phyloP scores from a whole-genome alignment of 2,329 filamentous ascomycete species.

The Tolypocladium album region DNA sequence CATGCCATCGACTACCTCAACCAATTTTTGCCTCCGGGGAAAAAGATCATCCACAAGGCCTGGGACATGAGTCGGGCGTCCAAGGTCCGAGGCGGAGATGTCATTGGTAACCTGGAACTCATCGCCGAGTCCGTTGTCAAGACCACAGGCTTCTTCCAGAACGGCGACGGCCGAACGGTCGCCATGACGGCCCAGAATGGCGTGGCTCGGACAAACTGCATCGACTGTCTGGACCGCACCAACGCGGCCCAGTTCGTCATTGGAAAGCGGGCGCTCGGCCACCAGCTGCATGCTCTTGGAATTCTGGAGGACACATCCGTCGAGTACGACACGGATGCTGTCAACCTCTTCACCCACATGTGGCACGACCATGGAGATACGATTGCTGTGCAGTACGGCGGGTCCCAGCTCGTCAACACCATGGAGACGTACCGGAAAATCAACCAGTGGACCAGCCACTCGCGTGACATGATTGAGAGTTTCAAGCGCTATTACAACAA shows the following conservation, averaged over 20 bases:
- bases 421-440: constrained; percentile 99
- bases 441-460: constrained; percentile 97
- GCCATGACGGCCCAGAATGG: constrained; percentile 71
- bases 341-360: constrained; percentile 97
- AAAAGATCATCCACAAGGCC: constrained; percentile 85
- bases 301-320: constrained; percentile 70
- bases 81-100: constrained; percentile 84
- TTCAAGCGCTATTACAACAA: constrained; percentile 99
- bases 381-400: constrained; percentile 94
- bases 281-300: constrained; percentile 85
- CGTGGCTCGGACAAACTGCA: constrained; percentile 90
- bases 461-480: constrained; percentile 96
- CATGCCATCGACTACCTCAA: constrained; percentile 86
- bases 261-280: constrained; percentile 82
- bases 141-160: constrained; percentile 89
- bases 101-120: constrained; percentile 80
- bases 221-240: constrained; percentile 92
- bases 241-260: constrained; percentile 98
- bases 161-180: constrained; percentile 62
- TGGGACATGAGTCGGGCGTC: constrained; percentile 98
- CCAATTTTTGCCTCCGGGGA: constrained; percentile 74
- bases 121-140: constrained; percentile 82
- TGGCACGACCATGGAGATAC: constrained; percentile 97
- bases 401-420: constrained; percentile 94
- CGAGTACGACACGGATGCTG: constrained; percentile 89